These are phyloP conservation scores for Fermentozyma sake DNA, from an alignment of 1,139 yeast species.

Conservation along the genomic window DNA sequence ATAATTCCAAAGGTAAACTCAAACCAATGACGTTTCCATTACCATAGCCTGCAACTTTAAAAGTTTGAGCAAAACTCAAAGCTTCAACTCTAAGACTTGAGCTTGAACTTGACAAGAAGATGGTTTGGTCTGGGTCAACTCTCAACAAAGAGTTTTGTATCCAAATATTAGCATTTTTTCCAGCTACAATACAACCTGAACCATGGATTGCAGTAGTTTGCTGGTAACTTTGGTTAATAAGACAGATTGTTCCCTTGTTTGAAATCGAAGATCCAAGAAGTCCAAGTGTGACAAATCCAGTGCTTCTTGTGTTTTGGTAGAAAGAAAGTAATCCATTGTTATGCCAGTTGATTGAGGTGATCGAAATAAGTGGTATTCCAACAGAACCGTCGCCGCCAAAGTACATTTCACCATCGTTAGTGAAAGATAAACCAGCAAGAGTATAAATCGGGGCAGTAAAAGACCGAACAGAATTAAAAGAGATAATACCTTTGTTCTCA, in stretches of 20 bases:
- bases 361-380: constrained; percentile 16
- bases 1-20: constrained; percentile 15
- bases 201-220: constrained; percentile 25
- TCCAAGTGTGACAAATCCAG: constrained; percentile 20
- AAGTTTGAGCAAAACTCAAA: constrained; percentile 16
- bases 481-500: constrained; percentile 10
- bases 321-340: constrained; percentile 26
- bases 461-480: constrained; percentile 11
- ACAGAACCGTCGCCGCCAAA: constrained; percentile 21
- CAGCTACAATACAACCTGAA: constrained; percentile 25
- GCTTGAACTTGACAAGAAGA: constrained; percentile 16
- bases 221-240: constrained; percentile 18
- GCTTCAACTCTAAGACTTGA: constrained; percentile 19
- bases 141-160: constrained; percentile 14
- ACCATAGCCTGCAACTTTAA: constrained; percentile 29
- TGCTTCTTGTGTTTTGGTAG: constrained; percentile 15
- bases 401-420: constrained; percentile 26
- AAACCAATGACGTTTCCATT: constrained; percentile 25
- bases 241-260: constrained; percentile 30
- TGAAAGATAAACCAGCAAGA: constrained; percentile 18
- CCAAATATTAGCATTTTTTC: constrained; percentile 17
- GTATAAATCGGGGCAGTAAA: constrained; percentile 15
- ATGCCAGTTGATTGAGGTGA: constrained; percentile 18
- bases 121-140: constrained; percentile 16
- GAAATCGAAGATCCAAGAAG: constrained; percentile 14